Percentiles rank a stretch among this genome's conserved stretches.
Conservation (phyloP, 129 eudicot genomes). For the Escallonia rubra region DNA sequence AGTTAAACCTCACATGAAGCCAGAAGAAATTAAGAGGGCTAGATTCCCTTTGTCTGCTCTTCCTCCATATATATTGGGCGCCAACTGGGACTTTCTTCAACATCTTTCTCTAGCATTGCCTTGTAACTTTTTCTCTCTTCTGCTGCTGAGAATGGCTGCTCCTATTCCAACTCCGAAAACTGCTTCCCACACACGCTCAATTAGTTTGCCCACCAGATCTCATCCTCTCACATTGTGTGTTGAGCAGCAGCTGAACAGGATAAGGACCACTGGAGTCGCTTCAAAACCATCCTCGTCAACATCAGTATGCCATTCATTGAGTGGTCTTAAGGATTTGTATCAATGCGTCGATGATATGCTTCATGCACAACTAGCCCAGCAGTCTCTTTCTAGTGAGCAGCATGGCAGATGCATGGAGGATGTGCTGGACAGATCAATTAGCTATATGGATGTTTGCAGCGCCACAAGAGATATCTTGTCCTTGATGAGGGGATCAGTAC, state of each 20-base stretch:
- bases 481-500: conserved; percentile 4
- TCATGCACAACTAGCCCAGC: conserved; percentile 1
- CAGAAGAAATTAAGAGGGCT: too few relatives aligned
- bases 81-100: too few relatives aligned
- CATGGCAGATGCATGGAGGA: neutral
- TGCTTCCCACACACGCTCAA: too few relatives aligned
- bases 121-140: too few relatives aligned
- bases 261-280: conserved; percentile 7
- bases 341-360: conserved; percentile 14
- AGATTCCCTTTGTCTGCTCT: too few relatives aligned
- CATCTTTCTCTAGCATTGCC: too few relatives aligned
- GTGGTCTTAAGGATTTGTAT: conserved; percentile 10
- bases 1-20: too few relatives aligned
- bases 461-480: conserved; percentile 7
- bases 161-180: too few relatives aligned
- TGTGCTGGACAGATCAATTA: conserved; percentile 10
- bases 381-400: neutral
- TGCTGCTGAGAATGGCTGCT: too few relatives aligned
- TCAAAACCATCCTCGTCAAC: conserved; percentile 6
- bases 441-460: conserved; percentile 12
- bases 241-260: conserved; percentile 6
- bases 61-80: too few relatives aligned
- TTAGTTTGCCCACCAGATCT: too few relatives aligned
- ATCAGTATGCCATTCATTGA: neutral
- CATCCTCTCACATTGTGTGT: too few relatives aligned